Base-by-base conservation (phyloP, 2,329 filamentous ascomycete species). In the Sclerotiophoma versabilis region DNA sequence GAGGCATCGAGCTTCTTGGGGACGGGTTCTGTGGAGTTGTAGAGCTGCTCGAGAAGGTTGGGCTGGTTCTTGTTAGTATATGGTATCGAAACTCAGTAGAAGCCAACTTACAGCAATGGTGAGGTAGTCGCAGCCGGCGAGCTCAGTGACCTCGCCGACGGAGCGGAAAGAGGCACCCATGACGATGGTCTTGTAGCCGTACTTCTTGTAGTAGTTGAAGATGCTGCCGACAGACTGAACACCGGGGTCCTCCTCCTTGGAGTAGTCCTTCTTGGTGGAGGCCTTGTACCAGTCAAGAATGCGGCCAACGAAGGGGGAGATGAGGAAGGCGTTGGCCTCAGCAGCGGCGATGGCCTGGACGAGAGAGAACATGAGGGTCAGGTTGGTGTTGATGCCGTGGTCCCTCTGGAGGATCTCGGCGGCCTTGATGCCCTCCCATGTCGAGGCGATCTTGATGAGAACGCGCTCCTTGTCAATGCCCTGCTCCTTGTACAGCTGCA, bases 191-290 rank as follows among this genome's bases (percentile, higher is more conserved):
- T 96, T 96, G 89, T 99, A 97, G 79, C 90, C 92, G 79, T 83
- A 91, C 86, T 98, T 98, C 91, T 99, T 99, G 90, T 99, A 99
- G 91, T 99, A 99, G 87, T 99, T 95, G 88, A 89, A 99, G 83
- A 99, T 99, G 79, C 73, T 76, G 85, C 93, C 85, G 75, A 99
- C 95, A 65, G 90, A 93, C 83, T 91, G 86, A 79, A 99, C 95
- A 84, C 95, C 95, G 53, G 95, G 95, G 84, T 99, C 95, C 78
- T 96, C 91, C 79, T 90, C 82, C 78, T 92, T 86, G 76, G 83
- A 74, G 87, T 93, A 99, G 67, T 95, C 90, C 86, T 96, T 93
- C 88, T 96, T 96, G 79, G 87, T 91, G 70, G 87, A 83, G 56
- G 91, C 91, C 91, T 99, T 99, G 91, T 89, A 97, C 93, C 93